A percentile compares a stretch with the other conserved stretches of the same genome.
Evolutionary conservation across 75 land plant genomes (phyloP).

Genomic region (Pseudotsuga menziesii): DNA sequence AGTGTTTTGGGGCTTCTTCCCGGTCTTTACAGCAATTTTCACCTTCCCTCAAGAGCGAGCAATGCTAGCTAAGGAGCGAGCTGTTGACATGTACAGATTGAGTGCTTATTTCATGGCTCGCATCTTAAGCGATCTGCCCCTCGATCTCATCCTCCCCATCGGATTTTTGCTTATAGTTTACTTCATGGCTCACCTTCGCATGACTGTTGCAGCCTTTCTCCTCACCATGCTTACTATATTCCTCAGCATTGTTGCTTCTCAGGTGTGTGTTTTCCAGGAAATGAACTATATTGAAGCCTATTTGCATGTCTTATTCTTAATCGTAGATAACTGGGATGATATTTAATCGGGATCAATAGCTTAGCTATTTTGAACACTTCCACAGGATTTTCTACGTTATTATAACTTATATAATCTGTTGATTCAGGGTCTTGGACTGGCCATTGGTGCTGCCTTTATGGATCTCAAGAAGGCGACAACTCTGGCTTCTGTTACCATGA

Average conservation of each 20-base stretch:
- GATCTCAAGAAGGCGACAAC: slow-evolving; percentile 85
- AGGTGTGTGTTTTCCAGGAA: slow-evolving; percentile 35
- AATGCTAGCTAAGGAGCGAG: slow-evolving; percentile 83
- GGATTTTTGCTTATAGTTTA: slow-evolving; percentile 75
- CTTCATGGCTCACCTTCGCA: slow-evolving; percentile 80
- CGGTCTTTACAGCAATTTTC: slow-evolving; percentile 84
- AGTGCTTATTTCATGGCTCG: slow-evolving; percentile 91
- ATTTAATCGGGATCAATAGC: too few relatives aligned
- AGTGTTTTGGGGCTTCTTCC: slow-evolving; percentile 93
- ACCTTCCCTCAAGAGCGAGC: slow-evolving; percentile 97
- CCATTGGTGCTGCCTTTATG: slow-evolving; percentile 76
- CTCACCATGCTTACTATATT: slow-evolving; percentile 61
- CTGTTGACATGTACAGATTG: slow-evolving; percentile 84
- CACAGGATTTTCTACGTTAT: too few relatives aligned
- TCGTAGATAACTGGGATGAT: too few relatives aligned
- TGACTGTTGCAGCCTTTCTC: slow-evolving; percentile 46
- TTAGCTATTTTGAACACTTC: too few relatives aligned
- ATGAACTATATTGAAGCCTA: too few relatives aligned
- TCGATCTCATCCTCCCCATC: slow-evolving; percentile 70
- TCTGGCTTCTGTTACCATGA: slow-evolving; percentile 73
- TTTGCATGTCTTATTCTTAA: too few relatives aligned
- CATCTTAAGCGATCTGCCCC: slow-evolving; percentile 82
- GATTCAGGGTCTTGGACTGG: slow-evolving; percentile 75
- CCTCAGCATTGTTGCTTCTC: slow-evolving; percentile 80
- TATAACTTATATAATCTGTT: too few relatives aligned